Conservation (phyloP, 768 basidiomycete genomes). For the Xerocomus brunneocitrinus region DNA sequence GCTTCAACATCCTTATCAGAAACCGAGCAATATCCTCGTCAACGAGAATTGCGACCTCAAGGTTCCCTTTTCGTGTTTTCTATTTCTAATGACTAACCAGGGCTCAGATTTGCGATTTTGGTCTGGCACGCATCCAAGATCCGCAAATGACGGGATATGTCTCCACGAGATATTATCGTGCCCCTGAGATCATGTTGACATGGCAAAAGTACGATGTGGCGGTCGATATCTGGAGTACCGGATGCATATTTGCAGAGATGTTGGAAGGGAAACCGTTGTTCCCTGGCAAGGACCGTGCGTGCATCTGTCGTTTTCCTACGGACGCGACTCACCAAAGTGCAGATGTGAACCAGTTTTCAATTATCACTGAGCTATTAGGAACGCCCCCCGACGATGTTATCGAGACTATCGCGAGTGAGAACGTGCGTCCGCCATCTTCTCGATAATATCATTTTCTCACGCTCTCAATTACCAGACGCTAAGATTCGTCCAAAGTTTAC, state of each 20-base stretch:
- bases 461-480: slow-evolving; percentile 62
- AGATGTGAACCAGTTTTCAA: slow-evolving; percentile 99
- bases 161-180: slow-evolving; percentile 97
- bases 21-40: slow-evolving; percentile 99
- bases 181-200: slow-evolving; percentile 99
- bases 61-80: slow-evolving; percentile 39
- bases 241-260: slow-evolving; percentile 99
- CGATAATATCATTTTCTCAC: slow-evolving; percentile 10
- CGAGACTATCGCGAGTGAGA: slow-evolving; percentile 96
- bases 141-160: slow-evolving; percentile 99
- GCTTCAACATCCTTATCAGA: slow-evolving; percentile 40
- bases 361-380: slow-evolving; percentile 96
- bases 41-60: slow-evolving; percentile 99
- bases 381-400: slow-evolving; percentile 99
- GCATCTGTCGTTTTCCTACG: background rate
- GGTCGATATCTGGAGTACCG: slow-evolving; percentile 99
- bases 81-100: slow-evolving; percentile 4
- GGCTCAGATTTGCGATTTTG: slow-evolving; percentile 93
- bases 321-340: slow-evolving; percentile 6
- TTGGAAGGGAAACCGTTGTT: slow-evolving; percentile 97
- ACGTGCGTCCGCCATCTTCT: slow-evolving; percentile 49
- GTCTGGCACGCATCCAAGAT: slow-evolving; percentile 96
- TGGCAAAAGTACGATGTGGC: slow-evolving; percentile 99
- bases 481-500: slow-evolving; percentile 96
- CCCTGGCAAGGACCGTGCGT: slow-evolving; percentile 98